These are phyloP conservation scores for Aspergillus latus DNA, from an alignment of 2,329 filamentous ascomycete species.

Conservation along the genomic window DNA sequence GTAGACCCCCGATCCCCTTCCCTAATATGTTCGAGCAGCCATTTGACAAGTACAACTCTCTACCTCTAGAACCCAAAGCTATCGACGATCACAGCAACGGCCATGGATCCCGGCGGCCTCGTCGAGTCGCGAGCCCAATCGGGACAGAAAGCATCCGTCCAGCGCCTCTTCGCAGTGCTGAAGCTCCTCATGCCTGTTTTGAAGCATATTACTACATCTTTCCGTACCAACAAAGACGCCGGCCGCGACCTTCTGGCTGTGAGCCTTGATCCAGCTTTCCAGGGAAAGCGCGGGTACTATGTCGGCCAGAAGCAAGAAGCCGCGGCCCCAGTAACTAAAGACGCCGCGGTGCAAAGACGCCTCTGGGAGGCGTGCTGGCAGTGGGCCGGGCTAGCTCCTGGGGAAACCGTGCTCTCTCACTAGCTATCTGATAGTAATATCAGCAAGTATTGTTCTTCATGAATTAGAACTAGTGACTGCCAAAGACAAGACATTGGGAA, in stretches of 20 bases:
- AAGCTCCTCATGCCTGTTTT: constrained; percentile 23
- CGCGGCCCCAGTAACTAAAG: constrained; percentile 5
- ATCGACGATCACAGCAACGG: constrained; percentile 29
- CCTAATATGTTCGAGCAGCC: too few species aligned
- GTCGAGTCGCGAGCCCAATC: constrained; percentile 20
- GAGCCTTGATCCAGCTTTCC: constrained; percentile 16
- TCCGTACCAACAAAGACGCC: constrained; percentile 21
- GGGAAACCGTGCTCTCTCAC: too few species aligned
- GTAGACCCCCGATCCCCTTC: background rate
- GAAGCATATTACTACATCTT: constrained; percentile 14
- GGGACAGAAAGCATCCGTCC: constrained; percentile 16
- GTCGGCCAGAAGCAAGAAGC: constrained; percentile 9
- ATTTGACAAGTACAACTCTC: background rate
- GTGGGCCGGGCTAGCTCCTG: constrained; percentile 16
- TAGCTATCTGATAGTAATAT: too few species aligned
- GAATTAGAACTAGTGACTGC: too few species aligned
- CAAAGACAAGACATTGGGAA: too few species aligned
- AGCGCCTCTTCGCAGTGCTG: constrained; percentile 12
- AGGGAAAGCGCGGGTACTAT: constrained; percentile 20
- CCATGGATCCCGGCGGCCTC: constrained; percentile 36
- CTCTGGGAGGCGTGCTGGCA: constrained; percentile 24
- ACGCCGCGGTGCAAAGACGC: constrained; percentile 9
- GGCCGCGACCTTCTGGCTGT: constrained; percentile 21
- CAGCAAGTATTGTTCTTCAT: too few species aligned
- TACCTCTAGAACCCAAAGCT: constrained; percentile 26